phyloP scores from a whole-genome alignment of 768 basidiomycete species.

The Mycena crocata region DNA sequence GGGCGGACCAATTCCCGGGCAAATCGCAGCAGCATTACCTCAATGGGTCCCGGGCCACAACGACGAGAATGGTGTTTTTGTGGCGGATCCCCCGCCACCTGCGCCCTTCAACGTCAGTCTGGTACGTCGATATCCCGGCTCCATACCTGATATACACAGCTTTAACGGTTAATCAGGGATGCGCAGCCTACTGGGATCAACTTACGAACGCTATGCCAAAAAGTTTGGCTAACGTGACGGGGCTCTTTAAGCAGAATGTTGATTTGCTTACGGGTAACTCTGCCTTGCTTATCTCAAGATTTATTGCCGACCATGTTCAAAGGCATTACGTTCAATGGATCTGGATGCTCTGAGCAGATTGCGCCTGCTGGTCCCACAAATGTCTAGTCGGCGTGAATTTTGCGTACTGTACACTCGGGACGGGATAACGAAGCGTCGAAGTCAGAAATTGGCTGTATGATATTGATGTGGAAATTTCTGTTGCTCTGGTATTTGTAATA shows the following conservation, averaged over 20 bases:
- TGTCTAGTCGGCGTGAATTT: too few relatives aligned
- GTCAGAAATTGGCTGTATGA: too few relatives aligned
- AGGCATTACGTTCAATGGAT: too few relatives aligned
- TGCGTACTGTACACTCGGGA: too few relatives aligned
- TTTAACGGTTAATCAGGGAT: background rate
- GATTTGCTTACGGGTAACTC: background rate
- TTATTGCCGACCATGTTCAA: too few relatives aligned
- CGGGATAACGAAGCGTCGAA: too few relatives aligned
- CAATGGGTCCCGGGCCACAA: constrained; percentile 18
- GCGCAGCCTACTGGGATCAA: constrained; percentile 1
- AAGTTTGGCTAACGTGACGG: background rate
- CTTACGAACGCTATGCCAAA: constrained; percentile 2
- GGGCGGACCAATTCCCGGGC: background rate
- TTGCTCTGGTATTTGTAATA: too few relatives aligned
- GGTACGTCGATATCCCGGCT: constrained; percentile 1
- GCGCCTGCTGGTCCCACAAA: too few relatives aligned
- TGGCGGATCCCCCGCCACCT: constrained; percentile 19
- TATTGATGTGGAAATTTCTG: too few relatives aligned
- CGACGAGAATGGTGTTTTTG: constrained; percentile 23
- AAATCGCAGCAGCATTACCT: constrained; percentile 16
- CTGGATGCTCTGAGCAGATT: too few relatives aligned
- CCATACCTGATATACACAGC: background rate
- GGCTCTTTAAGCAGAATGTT: background rate
- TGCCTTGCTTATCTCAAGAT: background rate
- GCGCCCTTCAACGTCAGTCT: constrained; percentile 25